Base-by-base conservation (phyloP, 805 yeast species). In the Millerozyma miso region DNA sequence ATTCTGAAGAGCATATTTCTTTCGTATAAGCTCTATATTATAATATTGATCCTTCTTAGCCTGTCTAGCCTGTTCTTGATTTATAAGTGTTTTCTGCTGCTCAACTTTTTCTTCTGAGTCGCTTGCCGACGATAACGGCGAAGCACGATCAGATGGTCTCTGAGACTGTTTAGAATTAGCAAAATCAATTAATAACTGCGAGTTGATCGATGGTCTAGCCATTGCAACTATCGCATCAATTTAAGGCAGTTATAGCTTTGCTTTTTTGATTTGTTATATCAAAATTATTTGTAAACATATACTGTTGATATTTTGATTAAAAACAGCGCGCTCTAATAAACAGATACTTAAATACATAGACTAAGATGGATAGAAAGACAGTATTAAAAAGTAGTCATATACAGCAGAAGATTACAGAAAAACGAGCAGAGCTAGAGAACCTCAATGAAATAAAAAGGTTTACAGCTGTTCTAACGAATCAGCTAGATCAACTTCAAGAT, bases 401-500 rank as follows among this genome's bases (percentile, higher is more conserved):
- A 37, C 54, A 60, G 40, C 63, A 54, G 42, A 62, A 59, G 44
- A 64, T 71, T 29, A 62, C 56, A 3, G 79, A 75, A 39, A 80
- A 81, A 50, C 55, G 67, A 40, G 65, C 65, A 16, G 87, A 82
- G 47, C 69, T 83, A 14, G 74, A 66, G 38, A 62, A 71, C 29
- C 60, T 82, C 10, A 70, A 65, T 32, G 75, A 73, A 44, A 65
- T 82, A 8, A 69, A 74, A 41, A 60, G 59, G 4, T 69, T 72
- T 16, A 79, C 85, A 0, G 64, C 60, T 3, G 58, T 55, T 0
- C 60, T 83, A 20, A 72, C 77, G 5, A 44, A 46, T 2, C 76
- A 78, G 47, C 62, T 83, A 15, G 77, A 73, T 31, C 65, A 63
- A 14, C 63, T 81, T 3, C 75, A 73, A n/a, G 59, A 62, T 4